Evolutionary conservation across 2,329 filamentous ascomycete species (phyloP), one percentile per base, ranked within the genome.

Genomic region (Stagonosporopsis rhizophila): DNA sequence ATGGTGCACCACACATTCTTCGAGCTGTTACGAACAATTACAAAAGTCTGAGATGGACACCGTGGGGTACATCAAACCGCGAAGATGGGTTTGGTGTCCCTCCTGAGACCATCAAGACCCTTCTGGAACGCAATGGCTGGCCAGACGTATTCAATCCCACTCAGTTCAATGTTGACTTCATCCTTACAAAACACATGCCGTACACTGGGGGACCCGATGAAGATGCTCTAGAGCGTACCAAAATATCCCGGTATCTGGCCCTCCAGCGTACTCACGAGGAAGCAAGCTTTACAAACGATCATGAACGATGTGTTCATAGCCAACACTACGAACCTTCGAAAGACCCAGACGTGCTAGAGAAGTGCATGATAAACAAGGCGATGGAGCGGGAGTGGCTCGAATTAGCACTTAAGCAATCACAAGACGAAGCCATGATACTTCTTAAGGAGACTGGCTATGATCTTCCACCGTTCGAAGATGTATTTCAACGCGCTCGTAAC

Each of bases 151-250:
- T 60, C 22, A 15, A 60, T 12, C n/a, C 51, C 6, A 39, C 44
- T 12, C 54, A 56, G 12, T 64, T 62, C 47, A 59, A 59, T 8
- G 50, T 46, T 2, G 59, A 65, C 8, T 50, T 65, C 6, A 61
- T 61, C 19, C 60, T 59, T 15, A 52, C 49, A 14, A 53, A 53
- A 28, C 46, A 62, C 28, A 44, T 44, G 19, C 49, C 47, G 2
- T 40, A 52, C 14, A 35, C 22, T 12, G 28, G 32, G 39, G 59
- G 60, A 9, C 22, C 46, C 9, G 59, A 57, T 5, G 40, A 56
- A 22, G 49, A 20, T 11, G 44, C 44, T 4, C 32, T 41, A 19
- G 48, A 45, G 27, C 23, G 23, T 12, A 44, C 58, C 19, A 37
- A 46, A 28, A 15, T 64, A 7, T 62, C 55, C 54, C 56, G 60